Conservation (phyloP, 495 filamentous ascomycete species). For the Hypoxylon rickii region DNA sequence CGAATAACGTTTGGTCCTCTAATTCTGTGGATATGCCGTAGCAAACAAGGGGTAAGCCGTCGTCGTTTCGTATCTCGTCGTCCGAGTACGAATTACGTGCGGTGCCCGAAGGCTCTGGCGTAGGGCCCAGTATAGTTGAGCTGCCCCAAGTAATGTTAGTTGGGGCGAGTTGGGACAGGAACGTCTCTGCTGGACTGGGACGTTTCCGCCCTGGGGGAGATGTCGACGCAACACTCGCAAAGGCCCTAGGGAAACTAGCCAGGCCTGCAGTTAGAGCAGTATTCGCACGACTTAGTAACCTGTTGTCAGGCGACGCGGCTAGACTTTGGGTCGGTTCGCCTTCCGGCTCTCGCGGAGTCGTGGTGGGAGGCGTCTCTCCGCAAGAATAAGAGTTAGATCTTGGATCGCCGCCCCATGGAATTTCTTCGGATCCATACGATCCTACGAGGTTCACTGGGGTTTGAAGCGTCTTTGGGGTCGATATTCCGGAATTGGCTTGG, state of each 20-base stretch:
- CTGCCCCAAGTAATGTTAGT: conserved; percentile 69
- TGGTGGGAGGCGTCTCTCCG: conserved; percentile 70
- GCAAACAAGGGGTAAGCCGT: conserved; percentile 46
- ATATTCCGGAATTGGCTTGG: conserved; percentile 53
- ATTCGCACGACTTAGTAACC: conserved; percentile 53
- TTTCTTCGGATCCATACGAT: conserved; percentile 62
- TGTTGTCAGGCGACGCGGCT: conserved; percentile 74
- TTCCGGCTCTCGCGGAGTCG: conserved; percentile 40
- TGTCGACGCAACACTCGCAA: conserved; percentile 68
- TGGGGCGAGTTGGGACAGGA: conserved; percentile 63
- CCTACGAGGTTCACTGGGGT: conserved; percentile 61
- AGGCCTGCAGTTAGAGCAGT: conserved; percentile 66
- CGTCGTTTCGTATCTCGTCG: conserved; percentile 48
- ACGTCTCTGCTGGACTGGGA: conserved; percentile 68
- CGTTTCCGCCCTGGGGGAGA: conserved; percentile 75
- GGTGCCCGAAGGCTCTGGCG: conserved; percentile 46
- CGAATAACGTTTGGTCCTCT: conserved; percentile 77
- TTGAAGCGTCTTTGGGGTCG: conserved; percentile 64
- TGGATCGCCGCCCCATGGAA: conserved; percentile 53
- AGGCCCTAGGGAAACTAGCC: conserved; percentile 72
- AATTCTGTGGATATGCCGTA: conserved; percentile 64
- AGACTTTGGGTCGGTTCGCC: conserved; percentile 58
- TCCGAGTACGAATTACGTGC: conserved; percentile 54
- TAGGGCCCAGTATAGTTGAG: conserved; percentile 60
- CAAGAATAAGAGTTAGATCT: conserved; percentile 58